Base-by-base conservation (phyloP, 2,329 filamentous ascomycete genomes). In the Trichoderma breve region DNA sequence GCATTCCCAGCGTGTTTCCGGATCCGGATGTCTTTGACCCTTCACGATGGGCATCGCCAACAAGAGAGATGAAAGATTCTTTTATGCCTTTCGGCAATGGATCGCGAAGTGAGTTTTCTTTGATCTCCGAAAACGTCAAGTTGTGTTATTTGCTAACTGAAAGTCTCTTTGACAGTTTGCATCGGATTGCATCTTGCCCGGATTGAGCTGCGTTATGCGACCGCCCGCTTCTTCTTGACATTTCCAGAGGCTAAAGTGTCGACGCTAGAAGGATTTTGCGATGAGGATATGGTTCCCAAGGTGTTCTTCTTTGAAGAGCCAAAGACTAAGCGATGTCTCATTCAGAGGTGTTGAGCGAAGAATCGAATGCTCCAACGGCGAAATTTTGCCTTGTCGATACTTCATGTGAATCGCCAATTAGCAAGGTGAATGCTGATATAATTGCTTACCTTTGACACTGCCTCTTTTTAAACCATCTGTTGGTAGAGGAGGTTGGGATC, bases 151-250 rank as follows among this genome's bases (percentile, higher is more conserved):
- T 28, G 8, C 32, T 12, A 24, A 55, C 9, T 12, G 24, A 15
- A 0, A 3, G 9, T 26, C 2, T 12, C 28, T 51, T 43, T 24
- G n/a, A 51, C 71, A 81, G 78, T 76, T 1, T 90, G 88, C 71
- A 80, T 90, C 15, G 88, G 88, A 2, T 78, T 88, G 30, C 86
- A 89, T 72, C 81, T 90, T n/a, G 88, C 88, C 0, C 80, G 81
- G 32, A 86, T 87, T 79, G 87, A 89, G 74, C 74, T 90, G 36
- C 81, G 86, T 4, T 82, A 87, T 58, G 85, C 82, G 0, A 81
- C 83, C 0, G 84, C 86, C 0, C 79, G 82, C 6, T 87, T 90
- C 77, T 88, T 88, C 76, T 79, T 83, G 0, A 79, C 83, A 28
- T 86, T 82, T 73, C 80, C 82, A 0, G 76, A 77, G 24, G 77